These are phyloP conservation scores for Boletus vinaceobasis DNA, from an alignment of 768 basidiomycete species.

Conservation along the genomic window DNA sequence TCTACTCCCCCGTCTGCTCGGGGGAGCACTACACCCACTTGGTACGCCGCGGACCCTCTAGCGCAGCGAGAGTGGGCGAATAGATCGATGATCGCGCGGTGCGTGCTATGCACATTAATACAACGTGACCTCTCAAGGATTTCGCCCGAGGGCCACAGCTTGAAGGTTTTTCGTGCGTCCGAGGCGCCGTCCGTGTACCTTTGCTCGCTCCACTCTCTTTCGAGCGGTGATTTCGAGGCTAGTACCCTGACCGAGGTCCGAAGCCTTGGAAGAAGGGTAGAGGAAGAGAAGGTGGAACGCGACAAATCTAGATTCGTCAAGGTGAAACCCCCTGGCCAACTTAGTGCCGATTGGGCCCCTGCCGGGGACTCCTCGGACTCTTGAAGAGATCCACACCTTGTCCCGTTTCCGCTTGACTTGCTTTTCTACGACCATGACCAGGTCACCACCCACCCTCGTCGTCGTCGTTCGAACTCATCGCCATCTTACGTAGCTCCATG, in stretches of 20 bases:
- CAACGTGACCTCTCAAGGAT: not conserved
- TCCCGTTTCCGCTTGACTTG: not conserved
- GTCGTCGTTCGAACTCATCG: not conserved
- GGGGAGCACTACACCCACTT: not conserved
- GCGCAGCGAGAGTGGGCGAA: not conserved
- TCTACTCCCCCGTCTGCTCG: not conserved
- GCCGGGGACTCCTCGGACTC: not conserved
- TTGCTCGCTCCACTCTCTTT: not conserved
- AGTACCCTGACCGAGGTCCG: not conserved
- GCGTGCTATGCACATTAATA: no score
- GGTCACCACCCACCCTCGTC: not conserved
- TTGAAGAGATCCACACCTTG: not conserved
- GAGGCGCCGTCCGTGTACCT: not conserved
- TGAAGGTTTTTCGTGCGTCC: not conserved
- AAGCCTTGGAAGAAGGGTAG: not conserved
- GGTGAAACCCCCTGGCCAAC: not conserved
- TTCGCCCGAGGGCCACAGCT: not conserved
- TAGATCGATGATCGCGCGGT: no score
- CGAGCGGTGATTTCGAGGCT: not conserved
- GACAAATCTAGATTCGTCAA: not conserved
- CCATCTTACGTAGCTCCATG: not conserved
- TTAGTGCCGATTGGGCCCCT: not conserved
- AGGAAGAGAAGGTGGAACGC: not conserved
- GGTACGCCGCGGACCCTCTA: not conserved
- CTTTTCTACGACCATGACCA: not conserved